phyloP scores from a whole-genome alignment of 805 yeast species.

The Priceomyces haplophilus region DNA sequence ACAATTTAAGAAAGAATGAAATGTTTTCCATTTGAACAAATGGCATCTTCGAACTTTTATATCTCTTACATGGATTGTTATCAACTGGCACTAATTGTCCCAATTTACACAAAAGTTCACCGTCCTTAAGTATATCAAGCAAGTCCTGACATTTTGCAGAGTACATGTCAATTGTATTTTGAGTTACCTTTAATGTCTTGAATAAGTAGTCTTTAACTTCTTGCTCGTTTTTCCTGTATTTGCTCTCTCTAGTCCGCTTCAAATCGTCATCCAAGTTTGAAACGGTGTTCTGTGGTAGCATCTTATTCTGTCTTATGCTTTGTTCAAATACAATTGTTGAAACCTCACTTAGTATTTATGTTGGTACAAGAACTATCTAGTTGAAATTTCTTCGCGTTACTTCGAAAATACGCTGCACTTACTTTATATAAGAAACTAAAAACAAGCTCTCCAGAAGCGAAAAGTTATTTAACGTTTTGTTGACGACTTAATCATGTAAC shows the following conservation, averaged over 20 bases:
- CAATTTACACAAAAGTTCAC: constrained; percentile 40
- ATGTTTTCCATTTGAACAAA: constrained; percentile 82
- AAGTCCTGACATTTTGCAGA: constrained; percentile 38
- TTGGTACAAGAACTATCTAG: too few relatives aligned
- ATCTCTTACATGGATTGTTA: constrained; percentile 38
- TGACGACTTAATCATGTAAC: constrained; percentile 70
- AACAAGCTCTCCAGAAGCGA: neutral
- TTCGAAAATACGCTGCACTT: neutral
- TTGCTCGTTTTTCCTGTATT: constrained; percentile 41
- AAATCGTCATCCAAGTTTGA: constrained; percentile 68
- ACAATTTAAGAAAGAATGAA: constrained; percentile 61
- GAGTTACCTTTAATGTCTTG: constrained; percentile 22
- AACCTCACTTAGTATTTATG: too few relatives aligned
- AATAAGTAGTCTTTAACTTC: constrained; percentile 58
- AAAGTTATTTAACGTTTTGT: neutral
- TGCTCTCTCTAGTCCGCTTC: constrained; percentile 45
- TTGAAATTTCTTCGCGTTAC: too few relatives aligned
- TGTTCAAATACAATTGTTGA: too few relatives aligned
- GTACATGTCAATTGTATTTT: constrained; percentile 15
- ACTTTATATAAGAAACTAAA: neutral
- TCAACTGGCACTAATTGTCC: constrained; percentile 27
- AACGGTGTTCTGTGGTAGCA: constrained; percentile 17
- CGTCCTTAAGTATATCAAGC: constrained; percentile 58
- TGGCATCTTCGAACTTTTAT: constrained; percentile 66
- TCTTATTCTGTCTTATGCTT: neutral